Conservation (phyloP, 176 grass and related monocot genomes). For the Alloteropsis semialata region DNA sequence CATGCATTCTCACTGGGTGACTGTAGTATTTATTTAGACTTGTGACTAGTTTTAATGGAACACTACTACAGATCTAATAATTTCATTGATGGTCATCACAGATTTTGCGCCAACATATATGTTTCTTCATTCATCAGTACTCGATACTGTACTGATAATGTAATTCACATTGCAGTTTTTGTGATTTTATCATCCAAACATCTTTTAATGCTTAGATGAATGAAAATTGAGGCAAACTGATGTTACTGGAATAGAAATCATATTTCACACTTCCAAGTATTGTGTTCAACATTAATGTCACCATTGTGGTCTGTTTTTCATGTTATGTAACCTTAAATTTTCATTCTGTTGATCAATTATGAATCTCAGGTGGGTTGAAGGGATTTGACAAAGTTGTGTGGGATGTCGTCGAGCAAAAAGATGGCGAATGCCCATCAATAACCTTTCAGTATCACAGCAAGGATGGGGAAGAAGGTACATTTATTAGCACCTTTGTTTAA, state of each 20-base stretch:
- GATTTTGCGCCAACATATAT: too few relatives aligned
- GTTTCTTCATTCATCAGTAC: not conserved
- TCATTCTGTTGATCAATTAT: not conserved
- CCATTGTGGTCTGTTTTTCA: not conserved
- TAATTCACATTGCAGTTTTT: not conserved
- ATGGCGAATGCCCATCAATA: constrained; percentile 64
- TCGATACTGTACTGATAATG: not conserved
- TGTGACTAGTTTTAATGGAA: too few relatives aligned
- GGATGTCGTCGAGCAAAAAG: constrained; percentile 62
- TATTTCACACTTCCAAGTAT: not conserved
- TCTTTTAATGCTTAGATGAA: too few relatives aligned
- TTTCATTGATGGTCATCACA: too few relatives aligned
- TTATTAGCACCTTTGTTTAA: constrained; percentile 2
- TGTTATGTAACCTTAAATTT: not conserved
- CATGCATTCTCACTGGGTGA: too few relatives aligned
- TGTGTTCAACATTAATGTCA: not conserved
- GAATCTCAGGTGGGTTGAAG: constrained; percentile 63
- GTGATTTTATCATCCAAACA: too few relatives aligned
- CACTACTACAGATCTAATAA: too few relatives aligned
- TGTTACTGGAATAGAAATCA: too few relatives aligned
- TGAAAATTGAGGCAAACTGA: too few relatives aligned
- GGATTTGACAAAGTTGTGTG: constrained; percentile 88
- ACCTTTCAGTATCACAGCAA: constrained; percentile 76
- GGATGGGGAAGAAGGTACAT: constrained; percentile 84
- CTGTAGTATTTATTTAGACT: too few relatives aligned